Evolutionary conservation across 768 basidiomycete species (phyloP).

Genomic region (Tylopilus vinaceipallidus): DNA sequence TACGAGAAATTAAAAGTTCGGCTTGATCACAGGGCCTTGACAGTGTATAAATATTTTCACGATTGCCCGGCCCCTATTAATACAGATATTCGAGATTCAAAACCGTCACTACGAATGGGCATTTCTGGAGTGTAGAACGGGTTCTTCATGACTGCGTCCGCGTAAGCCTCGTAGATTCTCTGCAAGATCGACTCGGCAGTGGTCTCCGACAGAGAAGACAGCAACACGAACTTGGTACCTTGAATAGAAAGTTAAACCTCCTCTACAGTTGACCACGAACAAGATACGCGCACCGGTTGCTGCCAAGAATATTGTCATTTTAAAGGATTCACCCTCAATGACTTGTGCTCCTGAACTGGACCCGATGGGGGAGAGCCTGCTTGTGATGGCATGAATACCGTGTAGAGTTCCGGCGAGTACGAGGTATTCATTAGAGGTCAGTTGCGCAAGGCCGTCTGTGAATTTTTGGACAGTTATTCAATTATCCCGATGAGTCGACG

Average conservation of each 20-base stretch:
- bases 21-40: not conserved
- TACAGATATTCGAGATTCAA: conserved; percentile 68
- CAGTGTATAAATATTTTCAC: conserved; percentile 9
- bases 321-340: conserved; percentile 96
- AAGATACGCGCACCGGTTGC: conserved; percentile 63
- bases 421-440: conserved; percentile 92
- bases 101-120: conserved; percentile 91
- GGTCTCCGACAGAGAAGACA: conserved; percentile 77
- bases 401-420: conserved; percentile 96
- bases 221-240: conserved; percentile 96
- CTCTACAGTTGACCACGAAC: not conserved
- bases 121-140: conserved; percentile 99
- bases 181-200: conserved; percentile 70
- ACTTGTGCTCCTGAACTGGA: conserved; percentile 85
- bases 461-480: conserved; percentile 1
- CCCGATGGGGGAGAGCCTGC: conserved; percentile 81
- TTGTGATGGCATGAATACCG: conserved; percentile 98
- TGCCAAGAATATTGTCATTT: conserved; percentile 88
- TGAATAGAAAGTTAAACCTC: conserved; percentile 1
- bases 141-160: conserved; percentile 98
- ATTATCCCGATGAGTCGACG: not conserved
- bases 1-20: not conserved
- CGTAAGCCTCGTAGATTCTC: conserved; percentile 89
- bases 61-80: conserved; percentile 48
- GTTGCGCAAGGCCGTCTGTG: conserved; percentile 84